Evolutionary conservation across 1,139 yeast genomes (phyloP).

Genomic region (Chernovozyma aurita): DNA sequence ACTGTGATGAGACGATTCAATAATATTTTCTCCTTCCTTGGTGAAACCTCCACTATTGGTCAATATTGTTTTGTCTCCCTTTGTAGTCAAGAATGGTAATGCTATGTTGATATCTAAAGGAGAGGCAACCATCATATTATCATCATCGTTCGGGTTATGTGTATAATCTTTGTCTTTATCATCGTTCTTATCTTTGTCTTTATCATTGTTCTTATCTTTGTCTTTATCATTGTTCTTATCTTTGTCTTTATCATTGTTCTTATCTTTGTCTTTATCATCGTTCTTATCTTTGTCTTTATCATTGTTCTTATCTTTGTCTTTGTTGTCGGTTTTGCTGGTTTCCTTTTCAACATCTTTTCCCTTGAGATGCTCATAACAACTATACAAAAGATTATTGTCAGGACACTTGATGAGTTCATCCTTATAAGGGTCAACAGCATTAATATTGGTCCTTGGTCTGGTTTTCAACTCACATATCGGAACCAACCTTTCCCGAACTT

Average conservation of each 20-base stretch:
- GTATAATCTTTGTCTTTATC: constrained; percentile 6
- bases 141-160: too few species aligned
- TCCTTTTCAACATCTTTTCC: constrained; percentile 6
- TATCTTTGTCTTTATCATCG: constrained; percentile 6
- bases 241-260: constrained; percentile 2
- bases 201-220: too few species aligned
- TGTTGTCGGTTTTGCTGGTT: background rate
- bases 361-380: constrained; percentile 41
- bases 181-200: constrained; percentile 7
- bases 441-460: constrained; percentile 32
- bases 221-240: too few species aligned
- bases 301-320: constrained; percentile 7
- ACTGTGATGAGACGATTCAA: constrained; percentile 1
- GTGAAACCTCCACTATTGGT: constrained; percentile 17
- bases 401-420: constrained; percentile 58
- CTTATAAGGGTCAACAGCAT: constrained; percentile 46
- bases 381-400: constrained; percentile 56
- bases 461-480: constrained; percentile 64
- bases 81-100: constrained; percentile 43
- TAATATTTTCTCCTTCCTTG: constrained; percentile 1
- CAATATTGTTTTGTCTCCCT: constrained; percentile 28
- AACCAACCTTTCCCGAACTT: constrained; percentile 48
- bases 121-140: constrained; percentile 33
- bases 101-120: constrained; percentile 45
- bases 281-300: too few species aligned